Evolutionary conservation across 805 yeast species (phyloP), one percentile per base, ranked within the genome.

Genomic region (Starmera quercuum): DNA sequence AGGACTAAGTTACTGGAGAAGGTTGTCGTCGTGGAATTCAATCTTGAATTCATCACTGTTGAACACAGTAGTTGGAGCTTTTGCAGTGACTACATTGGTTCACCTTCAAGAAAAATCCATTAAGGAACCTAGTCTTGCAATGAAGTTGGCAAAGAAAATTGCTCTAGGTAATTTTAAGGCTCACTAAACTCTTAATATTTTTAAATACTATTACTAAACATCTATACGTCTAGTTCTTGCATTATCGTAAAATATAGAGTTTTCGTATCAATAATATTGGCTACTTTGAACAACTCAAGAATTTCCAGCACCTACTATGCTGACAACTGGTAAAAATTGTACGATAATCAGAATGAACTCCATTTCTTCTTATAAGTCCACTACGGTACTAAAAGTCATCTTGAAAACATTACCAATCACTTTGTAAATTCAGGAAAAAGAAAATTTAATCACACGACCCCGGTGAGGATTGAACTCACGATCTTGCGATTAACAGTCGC

Each of bases 401-500:
- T n/a, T n/a, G n/a, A n/a, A n/a, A n/a, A n/a, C n/a, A n/a, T n/a
- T n/a, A n/a, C n/a, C n/a, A n/a, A n/a, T n/a, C n/a, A n/a, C n/a
- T n/a, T n/a, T n/a, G n/a, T n/a, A n/a, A n/a, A n/a, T n/a, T n/a
- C n/a, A n/a, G n/a, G n/a, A 45, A 44, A 31, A 39, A 45, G 36
- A 41, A 30, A 36, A 19, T 13, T n/a, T n/a, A n/a, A n/a, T n/a
- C n/a, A n/a, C n/a, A n/a, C 64, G 64, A 57, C 61, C 64, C 40
- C 58, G 63, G 64, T 45, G 63, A 59, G 64, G 64, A 46, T 59
- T 54, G 64, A 59, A 59, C 64, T 59, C 63, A 46, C 64, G 64
- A 58, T 59, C 65, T 59, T 59, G 59, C 63, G 65, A 59, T 59
- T 64, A 64, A 66, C 64, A 64, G 69, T 64, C 69, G 61, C 63